Base-by-base conservation (phyloP, 768 basidiomycete species). In the Lactifluus hygrophoroides region DNA sequence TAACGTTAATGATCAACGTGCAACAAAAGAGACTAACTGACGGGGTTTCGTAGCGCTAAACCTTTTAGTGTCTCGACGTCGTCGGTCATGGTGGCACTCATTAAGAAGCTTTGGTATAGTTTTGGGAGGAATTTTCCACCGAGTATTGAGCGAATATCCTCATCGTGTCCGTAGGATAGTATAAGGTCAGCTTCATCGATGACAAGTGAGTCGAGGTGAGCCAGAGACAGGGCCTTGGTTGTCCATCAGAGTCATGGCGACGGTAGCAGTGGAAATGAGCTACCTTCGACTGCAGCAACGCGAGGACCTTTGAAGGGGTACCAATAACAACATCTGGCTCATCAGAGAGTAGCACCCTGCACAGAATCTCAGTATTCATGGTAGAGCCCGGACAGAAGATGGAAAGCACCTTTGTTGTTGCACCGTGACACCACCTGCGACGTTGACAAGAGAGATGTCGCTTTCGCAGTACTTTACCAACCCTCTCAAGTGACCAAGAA, bases 151-250 rank as follows among this genome's bases (percentile, higher is more conserved):
- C 84, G 81, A 45, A 94, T 81, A 59, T 94, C 91, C 67, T 94
- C 90, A 60, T 94, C 88, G 64, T 98, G 92, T 3, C 96, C 96
- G 69, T 98, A 99, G 0, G 94, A 97, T 19, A 99, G 78, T 52
- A 99, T 89, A 37, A 98, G 81, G 69, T 98, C 96, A 23, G 96
- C 96, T 73, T 99, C 96, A 69, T 99, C 96, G 57, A 99, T 94
- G 28, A 95, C 88, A 17, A 99, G 81, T 5, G 89, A 88, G 46
- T 92, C 88, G 30, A 98, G 73, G 0, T 80, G 76, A 13, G 78
- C 66, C 0, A 94, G 72, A 3, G 76, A 78, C 8, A 98, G 74
- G 0, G 83, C 75, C 88, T 90, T 58, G 1, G 37, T n/a, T 40
- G 42, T 60, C 13, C n/a, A n/a, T 59, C 17, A 50, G 47, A 50